Evolutionary conservation across 2,329 filamentous ascomycete genomes (phyloP), one percentile per base, ranked within the genome.

Genomic region (Lasiodiplodia gonubiensis): DNA sequence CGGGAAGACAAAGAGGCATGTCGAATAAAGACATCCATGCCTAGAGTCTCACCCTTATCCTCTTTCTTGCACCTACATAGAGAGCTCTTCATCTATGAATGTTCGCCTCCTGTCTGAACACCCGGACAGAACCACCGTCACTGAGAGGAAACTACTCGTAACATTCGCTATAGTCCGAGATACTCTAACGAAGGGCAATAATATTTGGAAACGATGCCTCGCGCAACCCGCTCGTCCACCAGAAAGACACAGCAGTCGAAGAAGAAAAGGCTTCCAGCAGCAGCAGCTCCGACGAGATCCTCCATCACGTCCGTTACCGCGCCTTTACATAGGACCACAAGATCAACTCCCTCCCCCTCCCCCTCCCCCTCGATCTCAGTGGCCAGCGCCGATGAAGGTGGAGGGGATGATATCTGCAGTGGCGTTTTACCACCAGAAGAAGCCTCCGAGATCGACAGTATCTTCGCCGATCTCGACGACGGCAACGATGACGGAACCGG

Each of bases 1-100:
- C 16, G 23, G 57, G 14, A 6, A 63, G 59, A 63, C 59, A 63
- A 63, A 63, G 59, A n/a, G 12, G n/a, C 27, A 49, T 16, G 10
- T 4, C 46, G 51, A 12, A 63, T n/a, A 63, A 63, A 63, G 59
- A n/a, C 25, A 25, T n/a, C 23, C 35, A 5, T 1, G 16, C 51
- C 18, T n/a, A n/a, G n/a, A 46, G 42, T 21, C n/a, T 21, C 21
- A 8, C n/a, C 42, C 42, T 46, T 46, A n/a, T 46, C 42, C 18
- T 46, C n/a, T 7, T 10, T 21, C 21, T 3, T 21, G 21, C 21
- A 21, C 42, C 11, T 46, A n/a, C n/a, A 42, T 7, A 16, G 16
- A 21, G 42, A 46, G n/a, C 18, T 21, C 42, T 21, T 10, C n/a
- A 10, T 6, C 10, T 46, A 18, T 21, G 3, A 46, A n/a, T 21